These are phyloP conservation scores for Rhypophila decipiens DNA, from an alignment of 495 filamentous ascomycete genomes.

Conservation along the genomic window DNA sequence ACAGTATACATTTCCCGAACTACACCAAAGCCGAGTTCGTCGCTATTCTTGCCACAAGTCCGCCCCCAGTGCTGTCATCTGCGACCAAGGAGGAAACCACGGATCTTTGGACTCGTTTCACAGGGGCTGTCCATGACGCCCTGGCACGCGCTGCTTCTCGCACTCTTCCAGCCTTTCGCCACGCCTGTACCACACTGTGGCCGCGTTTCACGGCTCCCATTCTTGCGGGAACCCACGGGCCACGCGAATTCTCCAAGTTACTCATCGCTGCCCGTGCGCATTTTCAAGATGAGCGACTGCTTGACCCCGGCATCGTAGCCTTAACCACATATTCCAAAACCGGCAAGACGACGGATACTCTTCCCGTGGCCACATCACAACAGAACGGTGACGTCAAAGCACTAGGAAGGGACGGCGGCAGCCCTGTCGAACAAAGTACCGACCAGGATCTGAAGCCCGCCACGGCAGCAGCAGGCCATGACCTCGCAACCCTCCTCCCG, in stretches of 20 bases:
- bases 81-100: conserved; percentile 34
- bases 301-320: conserved; percentile 64
- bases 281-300: conserved; percentile 68
- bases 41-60: conserved; percentile 53
- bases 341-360: background rate
- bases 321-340: conserved; percentile 3
- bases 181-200: conserved; percentile 59
- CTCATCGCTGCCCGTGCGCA: conserved; percentile 65
- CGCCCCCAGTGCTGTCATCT: conserved; percentile 30
- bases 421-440: background rate
- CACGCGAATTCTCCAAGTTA: conserved; percentile 76
- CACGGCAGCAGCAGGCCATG: conserved; percentile 12
- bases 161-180: conserved; percentile 54
- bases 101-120: conserved; percentile 77
- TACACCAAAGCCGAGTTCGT: conserved; percentile 79
- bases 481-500: conserved; percentile 52
- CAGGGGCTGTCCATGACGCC: conserved; percentile 66
- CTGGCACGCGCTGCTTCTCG: conserved; percentile 59
- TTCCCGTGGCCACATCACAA: conserved; percentile 8
- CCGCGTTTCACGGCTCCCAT: conserved; percentile 62
- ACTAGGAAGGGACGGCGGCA: conserved; percentile 3
- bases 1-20: conserved; percentile 76
- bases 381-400: background rate
- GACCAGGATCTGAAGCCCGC: background rate
- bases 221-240: conserved; percentile 53